Base-by-base conservation (phyloP, 208 protist genomes). In the Leishmania lainsoni region DNA sequence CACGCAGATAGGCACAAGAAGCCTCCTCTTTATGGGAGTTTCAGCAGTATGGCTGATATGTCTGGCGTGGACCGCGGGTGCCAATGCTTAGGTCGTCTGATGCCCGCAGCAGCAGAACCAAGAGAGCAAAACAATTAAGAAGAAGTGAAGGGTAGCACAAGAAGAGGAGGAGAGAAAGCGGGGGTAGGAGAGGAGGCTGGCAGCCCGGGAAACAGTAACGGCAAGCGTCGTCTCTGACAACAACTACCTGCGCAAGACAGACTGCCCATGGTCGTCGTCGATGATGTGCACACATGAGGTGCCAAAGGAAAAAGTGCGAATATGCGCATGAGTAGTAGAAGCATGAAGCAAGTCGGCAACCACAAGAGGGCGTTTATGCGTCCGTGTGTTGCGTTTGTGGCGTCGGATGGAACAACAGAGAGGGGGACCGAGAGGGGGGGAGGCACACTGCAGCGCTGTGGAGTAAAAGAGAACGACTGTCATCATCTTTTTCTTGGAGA, bases 311-410 rank as follows among this genome's bases (percentile, higher is more conserved):
- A 75, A 51, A 45, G 14, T 51, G 70, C 35, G 16, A 58, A 75
- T 75, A n/a, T 75, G 49, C 32, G 68, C 39, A 73, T 73, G 68
- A 16, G 14, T 73, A 22, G 45, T 42, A 77, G 39, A 77, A n/a
- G 12, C 5, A 42, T 8, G 51, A 29, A 32, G 58, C 51, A 59
- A 63, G 51, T 35, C 35, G 22, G 39, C 39, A 1, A 20, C 17
- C 9, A 12, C 35, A 32, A 77, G 14, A 42, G 35, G 26, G n/a
- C 32, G 39, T 68, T 51, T 59, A n/a, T 63, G 51, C 14, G 52
- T 58, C 17, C 12, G 20, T 32, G 72, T 76, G 69, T 76, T 10
- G 35, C n/a, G 42, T 76, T 26, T 26, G 54, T 48, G 39, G 42
- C n/a, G 16, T n/a, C 39, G 26, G 54, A 39, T 4, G 35, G 39